Evolutionary conservation across 371 early-diverging fungal species (phyloP), one percentile per base, ranked within the genome.

Genomic region (Saksenaea oblongispora): DNA sequence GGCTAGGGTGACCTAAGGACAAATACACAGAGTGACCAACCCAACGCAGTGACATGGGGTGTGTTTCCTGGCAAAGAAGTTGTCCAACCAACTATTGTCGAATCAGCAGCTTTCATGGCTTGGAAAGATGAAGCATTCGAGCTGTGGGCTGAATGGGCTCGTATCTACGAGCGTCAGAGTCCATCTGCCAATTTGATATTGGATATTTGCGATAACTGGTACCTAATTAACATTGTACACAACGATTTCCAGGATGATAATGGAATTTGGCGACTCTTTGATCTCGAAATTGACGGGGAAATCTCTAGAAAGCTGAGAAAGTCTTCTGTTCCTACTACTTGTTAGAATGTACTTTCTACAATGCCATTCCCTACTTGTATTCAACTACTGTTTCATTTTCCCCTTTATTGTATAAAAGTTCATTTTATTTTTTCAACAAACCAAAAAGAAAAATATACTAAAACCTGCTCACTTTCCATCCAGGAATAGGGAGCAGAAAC

Each of bases 1-100:
- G 31, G 31, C 31, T 31, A 31, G 31, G 31, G 97, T 54, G 91
- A 95, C 66, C 82, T 97, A 61, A 75, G 76, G 54, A 95, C 95
- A 42, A 97, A 97, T 80, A 90, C 89, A 54, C 79, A 84, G 34
- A 83, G 76, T 58, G 95, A 93, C 71, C 87, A 88, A 22, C 94
- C 96, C 10, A 97, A 95, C 65, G 98, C 98, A 10, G 96, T 98
- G n/a, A 97, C 98, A 8, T 98, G 98, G 98, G 98, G 98, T 63
- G 96, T 97, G 4, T 98, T 98, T 88, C 96, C 97, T 9, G 96
- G 96, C 59, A 95, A 95, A 75, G 98, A 98, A 70, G 94, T 98
- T 67, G 84, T 96, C 35, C 98, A 98, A 73, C 98, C 98, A 10
- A 98, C 98, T 13, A 87, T 98, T 67, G 97, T 97, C 27, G 98